Evolutionary conservation across 805 yeast genomes (phyloP), one percentile per base, ranked within the genome.

Genomic region (Kuraishia ogatae): DNA sequence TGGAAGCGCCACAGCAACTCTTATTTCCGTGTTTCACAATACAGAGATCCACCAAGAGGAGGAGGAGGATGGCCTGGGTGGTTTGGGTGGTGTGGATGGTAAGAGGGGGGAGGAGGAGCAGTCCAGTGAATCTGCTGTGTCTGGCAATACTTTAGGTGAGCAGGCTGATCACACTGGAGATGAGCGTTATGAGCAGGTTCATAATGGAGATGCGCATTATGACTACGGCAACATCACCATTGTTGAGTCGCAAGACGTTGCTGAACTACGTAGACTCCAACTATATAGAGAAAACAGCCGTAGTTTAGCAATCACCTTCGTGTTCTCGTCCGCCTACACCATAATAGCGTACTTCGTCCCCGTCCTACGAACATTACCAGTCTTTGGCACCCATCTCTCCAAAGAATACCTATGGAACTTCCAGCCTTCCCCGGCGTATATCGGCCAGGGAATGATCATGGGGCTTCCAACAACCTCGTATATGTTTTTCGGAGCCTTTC

Each of bases 371-470:
- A 73, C 73, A 48, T 62, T 94, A 6, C 97, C 97, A 0, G 64
- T 93, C 1, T 88, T 93, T 66, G 98, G 98, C 0, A 46, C 61
- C 0, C 63, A 65, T 50, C 70, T 89, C 20, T 87, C 96, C 0
- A 63, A 71, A 21, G 69, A 75, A 19, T 88, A 89, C 69, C 76
- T 87, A 50, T 89, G 97, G 94, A 84, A 87, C 57, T 80, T 94
- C 57, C 97, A 94, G 67, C 97, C 97, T 0, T 90, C 97, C 0
- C 99, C 99, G 0, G 98, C 98, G 0, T 93, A 93, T 66, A 80
- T 94, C 39, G 99, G 99, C 2, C 99, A 93, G 69, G 99, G 99
- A 2, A 90, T 94, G 48, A 93, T 93, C 56, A 93, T 93, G 99
- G 99, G 99, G 0, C 72, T 91, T 7, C 89, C 92, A 1, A 91